Base-by-base conservation (phyloP, 257 asterid species). In the Lavandula angustifolia region DNA sequence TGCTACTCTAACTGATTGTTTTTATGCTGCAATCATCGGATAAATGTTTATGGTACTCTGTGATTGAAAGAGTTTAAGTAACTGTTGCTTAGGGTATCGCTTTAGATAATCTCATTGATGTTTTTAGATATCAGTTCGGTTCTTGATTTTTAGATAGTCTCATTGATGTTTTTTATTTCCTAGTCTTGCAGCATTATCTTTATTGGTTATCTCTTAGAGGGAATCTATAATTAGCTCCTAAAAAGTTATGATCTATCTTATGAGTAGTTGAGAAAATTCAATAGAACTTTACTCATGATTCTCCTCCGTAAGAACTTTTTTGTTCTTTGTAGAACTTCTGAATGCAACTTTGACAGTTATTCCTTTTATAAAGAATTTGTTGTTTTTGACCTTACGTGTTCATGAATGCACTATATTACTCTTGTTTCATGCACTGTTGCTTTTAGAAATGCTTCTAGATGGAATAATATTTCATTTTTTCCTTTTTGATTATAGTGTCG, bases 401-500 rank as follows among this genome's bases (percentile, higher is more conserved):
- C 52, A 9, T 10, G 44, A 37, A 29, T 44, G 60, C 14, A 40
- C 3, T 49, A 2, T 33, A 40, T 17, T 47, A 68, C 10, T 44
- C 64, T 31, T 41, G 35, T 48, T 55, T 62, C 34, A 32, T 62
- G 43, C 41, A 44, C 18, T 18, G 54, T 32, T 63, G 32, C 42
- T 48, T 53, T 5, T 71, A 11, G 32, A 72, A 62, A 22, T 33
- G 14, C 11, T 66, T 11, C 16, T 46, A 35, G 34, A 32, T 60
- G 22, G 10, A 37, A n/a, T 9, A 5, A 17, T 56, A 17, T 62
- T 59, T 67, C 16, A 2, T 70, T 38, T 29, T 52, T 29, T 52
- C 12, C 62, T 18, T 41, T 51, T 47, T 75, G 8, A 55, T 80
- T 48, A 6, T 76, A 89, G 97, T 76, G 80, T 87, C 88, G 33